A percentile compares a stretch with the other conserved stretches of the same genome.
These are phyloP conservation scores for Trametes versicolor DNA, from an alignment of 1,284 basidiomycete species.

Conservation along the genomic window DNA sequence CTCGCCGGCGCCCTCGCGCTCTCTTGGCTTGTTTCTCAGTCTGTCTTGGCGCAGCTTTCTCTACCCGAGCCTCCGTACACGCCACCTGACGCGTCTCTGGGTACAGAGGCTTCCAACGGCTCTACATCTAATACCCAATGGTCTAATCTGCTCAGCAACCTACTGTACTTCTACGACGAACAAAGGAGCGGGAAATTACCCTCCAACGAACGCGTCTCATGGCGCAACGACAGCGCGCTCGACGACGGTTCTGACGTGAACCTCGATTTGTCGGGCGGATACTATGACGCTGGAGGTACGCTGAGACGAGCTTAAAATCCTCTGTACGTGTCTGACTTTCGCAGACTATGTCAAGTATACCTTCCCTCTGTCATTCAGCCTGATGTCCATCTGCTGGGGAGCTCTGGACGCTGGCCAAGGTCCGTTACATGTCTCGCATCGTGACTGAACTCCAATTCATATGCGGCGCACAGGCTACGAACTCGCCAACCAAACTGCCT, in stretches of 20 bases:
- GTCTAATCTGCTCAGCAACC: slow-evolving; percentile 80
- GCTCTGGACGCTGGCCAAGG: slow-evolving; percentile 85
- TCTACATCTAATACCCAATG: slow-evolving; percentile 77
- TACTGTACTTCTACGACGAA: slow-evolving; percentile 91
- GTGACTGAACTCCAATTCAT: not conserved
- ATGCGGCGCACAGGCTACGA: slow-evolving; percentile 70
- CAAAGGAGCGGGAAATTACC: slow-evolving; percentile 86
- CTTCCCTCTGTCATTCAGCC: slow-evolving; percentile 82
- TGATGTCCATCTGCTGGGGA: slow-evolving; percentile 90
- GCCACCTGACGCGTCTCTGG: slow-evolving; percentile 69
- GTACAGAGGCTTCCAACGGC: slow-evolving; percentile 59
- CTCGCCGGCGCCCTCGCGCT: not conserved
- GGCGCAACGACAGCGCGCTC: slow-evolving; percentile 86
- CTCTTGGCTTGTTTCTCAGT: slow-evolving; percentile 1
- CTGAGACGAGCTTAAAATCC: slow-evolving; percentile 19
- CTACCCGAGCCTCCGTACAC: slow-evolving; percentile 68
- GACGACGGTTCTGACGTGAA: slow-evolving; percentile 81
- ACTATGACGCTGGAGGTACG: slow-evolving; percentile 90
- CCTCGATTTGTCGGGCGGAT: slow-evolving; percentile 86
- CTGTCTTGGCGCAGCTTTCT: slow-evolving; percentile 58
- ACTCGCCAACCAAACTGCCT: slow-evolving; percentile 84
- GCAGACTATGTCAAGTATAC: slow-evolving; percentile 89
- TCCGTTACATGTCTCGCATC: slow-evolving; percentile 36
- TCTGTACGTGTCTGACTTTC: not conserved
- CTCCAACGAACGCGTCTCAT: slow-evolving; percentile 76